Evolutionary conservation across 2,329 filamentous ascomycete species (phyloP), one percentile per base, ranked within the genome.

Genomic region (Chrysoporthe cubensis): DNA sequence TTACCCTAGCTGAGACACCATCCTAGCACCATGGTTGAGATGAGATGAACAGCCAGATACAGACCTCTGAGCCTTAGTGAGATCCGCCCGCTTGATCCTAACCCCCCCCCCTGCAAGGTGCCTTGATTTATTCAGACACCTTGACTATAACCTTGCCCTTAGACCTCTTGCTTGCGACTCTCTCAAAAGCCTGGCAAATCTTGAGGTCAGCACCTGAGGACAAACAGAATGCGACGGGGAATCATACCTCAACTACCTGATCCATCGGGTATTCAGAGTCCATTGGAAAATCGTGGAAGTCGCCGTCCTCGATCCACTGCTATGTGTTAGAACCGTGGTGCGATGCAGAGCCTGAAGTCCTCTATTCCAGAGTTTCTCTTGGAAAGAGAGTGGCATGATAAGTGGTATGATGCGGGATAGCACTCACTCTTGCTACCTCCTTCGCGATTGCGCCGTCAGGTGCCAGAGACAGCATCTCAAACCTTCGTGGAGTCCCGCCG

Each of bases 141-240:
- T 71, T 72, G 59, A 78, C 68, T 37, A 78, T 63, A 21, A 78
- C 73, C 71, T 78, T 78, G 2, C 76, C 77, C 52, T 71, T 75
- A 0, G 77, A 73, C 14, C 73, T 71, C 56, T 75, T 76, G 1
- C 72, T 77, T 6, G 70, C 73, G 18, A 77, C 69, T 61, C 72
- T 75, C 64, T 77, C 76, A 48, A 73, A 78, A 0, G 76, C 77
- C 71, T 74, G 5, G 37, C 4, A 9, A 42, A 13, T 14, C 9
- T 44, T 1, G 18, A 2, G 11, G 3, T 60, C 14, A 40, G 54
- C 42, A 48, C 11, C 21, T 32, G n/a, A 2, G 26, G 2, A 59
- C n/a, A 16, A 3, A 59, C 3, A 26, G 26, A 6, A 44, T 8
- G 40, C 32, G 7, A 60, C 2, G 16, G 7, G 54, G 43, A 2